These are phyloP conservation scores for Nicotiana otophora DNA, from an alignment of 257 asterid genomes.

Conservation along the genomic window DNA sequence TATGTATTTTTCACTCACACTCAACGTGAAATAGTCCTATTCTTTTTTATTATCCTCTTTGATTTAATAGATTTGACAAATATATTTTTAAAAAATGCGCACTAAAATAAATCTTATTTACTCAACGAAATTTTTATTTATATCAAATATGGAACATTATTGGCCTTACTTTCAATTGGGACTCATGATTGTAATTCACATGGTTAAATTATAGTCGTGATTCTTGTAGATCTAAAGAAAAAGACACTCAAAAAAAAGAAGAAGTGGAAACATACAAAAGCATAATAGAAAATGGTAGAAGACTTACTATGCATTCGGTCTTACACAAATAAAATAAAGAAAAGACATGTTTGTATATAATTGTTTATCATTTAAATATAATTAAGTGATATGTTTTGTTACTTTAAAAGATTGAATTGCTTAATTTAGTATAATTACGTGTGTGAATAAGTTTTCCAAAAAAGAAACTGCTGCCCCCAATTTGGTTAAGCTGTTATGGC, in stretches of 20 bases:
- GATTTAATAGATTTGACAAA: no score
- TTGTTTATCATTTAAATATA: neutral
- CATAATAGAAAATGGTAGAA: neutral
- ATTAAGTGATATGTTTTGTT: neutral
- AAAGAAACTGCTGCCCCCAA: neutral
- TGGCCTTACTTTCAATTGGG: neutral
- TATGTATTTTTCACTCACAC: neutral
- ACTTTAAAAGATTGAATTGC: no score
- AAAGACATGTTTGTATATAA: neutral
- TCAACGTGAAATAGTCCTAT: neutral
- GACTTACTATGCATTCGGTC: no score
- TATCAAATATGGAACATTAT: no score
- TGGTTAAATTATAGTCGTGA: neutral
- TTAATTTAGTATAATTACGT: no score
- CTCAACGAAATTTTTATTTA: neutral
- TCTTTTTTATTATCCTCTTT: neutral
- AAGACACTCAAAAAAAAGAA: neutral
- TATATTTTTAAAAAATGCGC: no score
- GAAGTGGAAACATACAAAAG: neutral
- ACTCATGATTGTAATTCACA: neutral
- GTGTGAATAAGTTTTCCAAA: neutral
- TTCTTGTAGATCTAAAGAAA: neutral
- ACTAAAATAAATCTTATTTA: no score
- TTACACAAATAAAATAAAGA: neutral
- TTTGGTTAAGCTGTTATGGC: neutral